These are phyloP conservation scores for Voacanga thouarsii DNA, from an alignment of 257 asterid species.

Conservation along the genomic window DNA sequence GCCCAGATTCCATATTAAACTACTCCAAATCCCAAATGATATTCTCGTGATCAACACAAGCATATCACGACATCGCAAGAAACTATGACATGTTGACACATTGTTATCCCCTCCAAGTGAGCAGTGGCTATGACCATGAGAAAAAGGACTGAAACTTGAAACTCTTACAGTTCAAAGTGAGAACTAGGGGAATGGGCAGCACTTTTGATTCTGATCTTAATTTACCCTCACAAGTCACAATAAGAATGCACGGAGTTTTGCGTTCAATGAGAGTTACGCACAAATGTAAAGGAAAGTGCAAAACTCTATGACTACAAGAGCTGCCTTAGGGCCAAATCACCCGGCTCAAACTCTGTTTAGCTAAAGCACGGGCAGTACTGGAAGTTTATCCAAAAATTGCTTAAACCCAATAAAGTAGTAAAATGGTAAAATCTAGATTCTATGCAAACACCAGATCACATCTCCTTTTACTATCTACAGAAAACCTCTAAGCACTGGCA, in stretches of 20 bases:
- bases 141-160: neutral
- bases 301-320: too few species aligned
- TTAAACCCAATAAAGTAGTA: neutral
- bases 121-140: neutral
- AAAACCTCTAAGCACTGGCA: neutral
- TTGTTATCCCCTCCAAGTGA: neutral
- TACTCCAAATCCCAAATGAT: neutral
- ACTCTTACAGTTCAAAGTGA: too few species aligned
- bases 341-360: neutral
- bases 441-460: neutral
- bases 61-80: neutral
- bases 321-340: too few species aligned
- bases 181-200: too few species aligned
- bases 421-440: neutral
- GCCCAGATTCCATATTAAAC: neutral
- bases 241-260: too few species aligned
- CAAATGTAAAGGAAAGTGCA: too few species aligned
- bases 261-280: too few species aligned
- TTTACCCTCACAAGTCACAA: too few species aligned
- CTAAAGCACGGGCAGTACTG: too few species aligned
- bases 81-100: neutral
- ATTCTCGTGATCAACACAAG: slow-evolving; percentile 1
- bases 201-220: too few species aligned
- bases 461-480: neutral
- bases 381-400: neutral